These are phyloP conservation scores for Sugiyamaella sp. DNA, from an alignment of 1,139 yeast genomes.

Conservation along the genomic window DNA sequence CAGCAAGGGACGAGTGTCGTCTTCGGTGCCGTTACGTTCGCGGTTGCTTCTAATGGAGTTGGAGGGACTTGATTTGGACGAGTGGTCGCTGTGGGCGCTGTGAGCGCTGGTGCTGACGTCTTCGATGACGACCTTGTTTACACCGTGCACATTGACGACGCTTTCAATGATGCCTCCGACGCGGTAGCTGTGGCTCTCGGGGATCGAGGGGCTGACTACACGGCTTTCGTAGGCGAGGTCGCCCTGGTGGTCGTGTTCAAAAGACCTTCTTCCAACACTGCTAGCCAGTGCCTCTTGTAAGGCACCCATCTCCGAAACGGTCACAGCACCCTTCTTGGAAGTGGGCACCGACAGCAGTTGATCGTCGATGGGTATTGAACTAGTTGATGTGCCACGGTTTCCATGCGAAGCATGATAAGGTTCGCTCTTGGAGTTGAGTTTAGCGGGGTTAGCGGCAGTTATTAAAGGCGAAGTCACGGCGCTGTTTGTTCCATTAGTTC, in stretches of 20 bases:
- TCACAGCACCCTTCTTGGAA: slow-evolving; percentile 49
- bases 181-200: slow-evolving; percentile 38
- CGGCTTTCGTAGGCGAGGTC: slow-evolving; percentile 27
- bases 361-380: slow-evolving; percentile 15
- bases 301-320: slow-evolving; percentile 57
- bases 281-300: slow-evolving; percentile 32
- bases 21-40: slow-evolving; percentile 9
- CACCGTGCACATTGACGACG: slow-evolving; percentile 82
- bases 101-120: slow-evolving; percentile 36
- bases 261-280: slow-evolving; percentile 17
- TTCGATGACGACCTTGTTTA: slow-evolving; percentile 83
- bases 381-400: slow-evolving; percentile 2
- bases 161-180: slow-evolving; percentile 81
- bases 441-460: slow-evolving; percentile 1
- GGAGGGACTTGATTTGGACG: slow-evolving; percentile 12
- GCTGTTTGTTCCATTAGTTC: slow-evolving; percentile 1
- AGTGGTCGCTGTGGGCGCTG: not conserved
- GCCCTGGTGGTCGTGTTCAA: slow-evolving; percentile 21
- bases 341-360: slow-evolving; percentile 19
- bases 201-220: slow-evolving; percentile 22
- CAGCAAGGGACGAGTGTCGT: slow-evolving; percentile 21
- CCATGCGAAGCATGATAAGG: slow-evolving; percentile 10
- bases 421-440: not conserved
- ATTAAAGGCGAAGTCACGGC: slow-evolving; percentile 5
- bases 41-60: slow-evolving; percentile 11